Evolutionary conservation across 164 flowering plant species (phyloP), one percentile per base, ranked within the genome.

Genomic region (Cinnamomum micranthum): DNA sequence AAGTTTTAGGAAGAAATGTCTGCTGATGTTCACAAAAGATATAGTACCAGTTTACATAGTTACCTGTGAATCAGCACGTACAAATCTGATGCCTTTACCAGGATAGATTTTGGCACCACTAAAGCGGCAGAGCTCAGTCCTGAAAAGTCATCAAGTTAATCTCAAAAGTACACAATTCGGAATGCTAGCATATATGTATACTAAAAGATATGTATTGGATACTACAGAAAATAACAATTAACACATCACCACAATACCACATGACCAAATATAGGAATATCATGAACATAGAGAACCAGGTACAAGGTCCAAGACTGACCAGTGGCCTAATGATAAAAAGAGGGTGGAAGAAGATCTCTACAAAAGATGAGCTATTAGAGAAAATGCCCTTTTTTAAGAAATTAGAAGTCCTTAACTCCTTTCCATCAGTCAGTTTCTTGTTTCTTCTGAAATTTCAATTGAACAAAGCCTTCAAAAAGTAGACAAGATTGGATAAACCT

Each of bases 91-190:
- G 47, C 88, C 87, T 72, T 59, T 82, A 1, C 87, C 88, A 64
- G 88, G 88, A 59, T 86, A 86, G 31, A 86, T 86, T 83, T 84
- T 86, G 60, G 82, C 81, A 76, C 88, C 86, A 50, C 86, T 86
- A 72, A 86, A 86, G 31, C 88, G 86, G 75, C 88, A 86, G 55
- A 86, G 85, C 58, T 86, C 88, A 74, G 88, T 86, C 84, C 86
- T 85, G 81, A 73, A 77, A 75, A 63, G 2, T 15, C 41, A 70
- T 67, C 35, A 25, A 67, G 17, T 20, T 15, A 55, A 55, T 55
- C 60, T 14, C 60, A 55, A 55, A 55, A 67, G 14, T 6, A 14
- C 14, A 67, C 69, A 13, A 28, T 28, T 31, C 2, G 13, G 17
- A 23, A 23, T 6, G 15, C 28, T 27, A 28, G 19, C 47, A 31